phyloP scores from a whole-genome alignment of 169 alveolate species.

The Plasmodium relictum region DNA sequence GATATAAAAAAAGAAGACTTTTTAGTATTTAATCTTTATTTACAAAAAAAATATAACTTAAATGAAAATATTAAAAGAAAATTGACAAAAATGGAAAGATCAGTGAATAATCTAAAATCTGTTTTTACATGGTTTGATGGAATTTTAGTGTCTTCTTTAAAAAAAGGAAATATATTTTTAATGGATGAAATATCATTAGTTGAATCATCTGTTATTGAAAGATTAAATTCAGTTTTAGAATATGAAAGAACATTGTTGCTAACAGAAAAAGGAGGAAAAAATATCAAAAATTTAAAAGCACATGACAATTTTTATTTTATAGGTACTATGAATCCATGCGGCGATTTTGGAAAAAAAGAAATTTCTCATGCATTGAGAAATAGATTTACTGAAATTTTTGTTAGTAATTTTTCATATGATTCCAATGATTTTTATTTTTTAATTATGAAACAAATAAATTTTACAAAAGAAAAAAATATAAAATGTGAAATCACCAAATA shows the following conservation, averaged over 20 bases:
- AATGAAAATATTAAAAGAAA: constrained; percentile 19
- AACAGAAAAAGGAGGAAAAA: constrained; percentile 87
- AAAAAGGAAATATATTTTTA: constrained; percentile 94
- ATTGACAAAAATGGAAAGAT: constrained; percentile 30
- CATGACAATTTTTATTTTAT: constrained; percentile 94
- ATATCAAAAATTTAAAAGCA: constrained; percentile 89
- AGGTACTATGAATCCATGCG: constrained; percentile 99
- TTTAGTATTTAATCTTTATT: constrained; percentile 27
- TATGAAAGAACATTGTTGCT: constrained; percentile 86
- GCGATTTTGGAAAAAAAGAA: constrained; percentile 99
- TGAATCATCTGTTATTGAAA: constrained; percentile 98
- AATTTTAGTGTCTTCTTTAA: constrained; percentile 97
- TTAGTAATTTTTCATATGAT: constrained; percentile 80
- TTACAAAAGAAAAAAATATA: constrained; percentile 20
- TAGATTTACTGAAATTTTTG: constrained; percentile 98
- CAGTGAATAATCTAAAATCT: constrained; percentile 78
- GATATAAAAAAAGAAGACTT: constrained; percentile 69
- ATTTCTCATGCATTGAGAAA: constrained; percentile 98
- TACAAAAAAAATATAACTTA: constrained; percentile 48
- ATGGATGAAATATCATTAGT: constrained; percentile 99
- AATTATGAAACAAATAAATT: constrained; percentile 53
- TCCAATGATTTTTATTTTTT: constrained; percentile 55
- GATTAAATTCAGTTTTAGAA: constrained; percentile 98
- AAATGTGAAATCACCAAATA: constrained; percentile 18
- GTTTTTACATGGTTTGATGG: constrained; percentile 99